Evolutionary conservation across 2,329 filamentous ascomycete genomes (phyloP), one percentile per base, ranked within the genome.

Genomic region (Cadophora sp.): DNA sequence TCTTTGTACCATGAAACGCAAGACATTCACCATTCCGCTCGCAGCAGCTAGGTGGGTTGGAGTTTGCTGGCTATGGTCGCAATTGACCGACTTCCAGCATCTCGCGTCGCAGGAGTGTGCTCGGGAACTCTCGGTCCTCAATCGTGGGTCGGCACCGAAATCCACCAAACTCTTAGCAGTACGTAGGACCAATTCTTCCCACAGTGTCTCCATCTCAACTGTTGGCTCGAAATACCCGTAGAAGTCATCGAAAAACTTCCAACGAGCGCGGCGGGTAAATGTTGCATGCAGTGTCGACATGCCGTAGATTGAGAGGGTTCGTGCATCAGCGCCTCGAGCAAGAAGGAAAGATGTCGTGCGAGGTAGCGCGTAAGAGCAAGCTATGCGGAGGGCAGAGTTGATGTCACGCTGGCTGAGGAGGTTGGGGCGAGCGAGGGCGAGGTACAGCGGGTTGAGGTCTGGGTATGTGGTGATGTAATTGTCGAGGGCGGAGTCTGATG

Each of bases 281-380:
- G 62, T 43, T 11, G 62, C 22, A 18, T 64, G 62, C 11, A 64
- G n/a, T 5, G 43, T 39, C 8, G 62, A 47, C 33, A 59, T 48
- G 16, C 62, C 62, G 33, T 64, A 64, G 13, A 41, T 51, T n/a
- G 39, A 58, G 30, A 41, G 45, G 4, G 62, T 36, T 24, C 45
- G 43, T 9, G 51, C 62, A 27, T 64, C 51, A n/a, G 51, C 62
- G 8, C 62, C 62, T 20, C 62, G 41, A 27, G 51, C 55, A 0
- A 64, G 53, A 3, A 64, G 62, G 27, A 64, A 64, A 5, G 50
- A 16, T 24, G 53, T 36, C 13, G 62, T 51, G 13, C 53, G 55
- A 36, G 62, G 51, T 33, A 64, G 47, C 11, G 51, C 53, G 33
- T 64, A 64, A n/a, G 39, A 48, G 53, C 62, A 64, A n/a, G 62